These are phyloP conservation scores for Zasmidium cellare DNA, from an alignment of 2,329 filamentous ascomycete genomes.

Conservation along the genomic window DNA sequence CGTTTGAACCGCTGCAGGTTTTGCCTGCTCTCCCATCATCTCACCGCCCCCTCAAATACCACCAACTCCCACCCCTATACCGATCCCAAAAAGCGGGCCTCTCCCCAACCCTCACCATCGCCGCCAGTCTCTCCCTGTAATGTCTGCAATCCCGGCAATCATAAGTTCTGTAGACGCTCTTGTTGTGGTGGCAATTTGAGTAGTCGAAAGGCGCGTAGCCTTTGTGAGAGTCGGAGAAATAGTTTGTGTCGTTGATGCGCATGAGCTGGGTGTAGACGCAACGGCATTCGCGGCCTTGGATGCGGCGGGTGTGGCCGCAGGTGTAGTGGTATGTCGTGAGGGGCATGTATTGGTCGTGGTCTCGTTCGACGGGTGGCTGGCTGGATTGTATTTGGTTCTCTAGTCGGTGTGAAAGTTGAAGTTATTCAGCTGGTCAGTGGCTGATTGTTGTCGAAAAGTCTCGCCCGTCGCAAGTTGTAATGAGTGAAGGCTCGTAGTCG, in stretches of 20 bases:
- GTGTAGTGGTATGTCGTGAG: conserved; percentile 25
- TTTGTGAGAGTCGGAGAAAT: conserved; percentile 9
- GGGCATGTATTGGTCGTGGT: conserved; percentile 24
- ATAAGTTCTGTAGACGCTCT: conserved; percentile 8
- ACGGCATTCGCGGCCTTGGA: conserved; percentile 25
- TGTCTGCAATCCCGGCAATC: conserved; percentile 14
- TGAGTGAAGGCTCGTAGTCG: not conserved
- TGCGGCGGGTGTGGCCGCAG: conserved; percentile 24
- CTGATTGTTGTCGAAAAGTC: no score
- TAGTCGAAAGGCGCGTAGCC: conserved; percentile 22
- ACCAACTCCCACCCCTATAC: conserved; percentile 13
- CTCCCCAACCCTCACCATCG: conserved; percentile 2
- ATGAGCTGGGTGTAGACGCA: conserved; percentile 25
- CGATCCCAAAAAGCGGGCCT: conserved; percentile 5
- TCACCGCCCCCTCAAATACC: conserved; percentile 9
- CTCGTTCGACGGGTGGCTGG: no score
- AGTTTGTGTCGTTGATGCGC: conserved; percentile 21
- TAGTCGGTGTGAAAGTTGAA: not conserved
- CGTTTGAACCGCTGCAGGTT: no score
- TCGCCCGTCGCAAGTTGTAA: not conserved
- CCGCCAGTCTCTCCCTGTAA: conserved; percentile 4
- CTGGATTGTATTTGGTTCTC: not conserved
- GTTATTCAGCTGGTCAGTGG: no score
- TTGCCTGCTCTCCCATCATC: no score
- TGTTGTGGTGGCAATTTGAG: conserved; percentile 16